Base-by-base conservation (phyloP, 225 moss, liverwort and hornwort genomes). In the Polytrichum formosum region DNA sequence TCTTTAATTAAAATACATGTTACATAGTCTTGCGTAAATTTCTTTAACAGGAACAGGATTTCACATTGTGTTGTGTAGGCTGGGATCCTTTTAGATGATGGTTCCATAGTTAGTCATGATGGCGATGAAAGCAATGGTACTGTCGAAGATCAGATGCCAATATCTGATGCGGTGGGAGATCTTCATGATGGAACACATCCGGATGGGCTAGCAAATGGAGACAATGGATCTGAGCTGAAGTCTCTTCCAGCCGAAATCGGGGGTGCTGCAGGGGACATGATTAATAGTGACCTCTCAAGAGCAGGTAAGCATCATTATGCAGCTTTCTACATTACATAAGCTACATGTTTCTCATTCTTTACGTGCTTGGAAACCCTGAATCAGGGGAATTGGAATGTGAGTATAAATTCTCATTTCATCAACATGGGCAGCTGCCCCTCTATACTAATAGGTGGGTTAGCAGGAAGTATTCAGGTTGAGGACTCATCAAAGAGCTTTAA, bases 291-390 rank as follows among this genome's bases (percentile, higher is more conserved):
- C 26, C 58, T 20, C 4, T 20, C n/a, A 6, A 58, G 6, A 46
- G 22, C 68, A 70, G 35, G 68, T 73, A 54, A 35, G 23, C 23
- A 20, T 46, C 31, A 31, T 31, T 20, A 55, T 53, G 1, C 71
- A 87, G 87, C 78, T 77, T 22, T 85, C 88, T 56, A 85, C 82
- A 73, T 80, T 85, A 55, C 69, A 85, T 30, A 82, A 88, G 55
- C 66, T 88, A 35, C 82, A 75, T 56, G 85, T 46, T 46, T 46
- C 16, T 46, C 46, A 46, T 46, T 46, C 46, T 46, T 16, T 16
- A 46, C 16, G 46, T 46, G 46, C 13, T 3, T 46, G 46, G 46
- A 46, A 46, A 16, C 4, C 46, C 46, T 46, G 46, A 46, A 46
- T 13, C 13, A 2, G 46, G 46, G 46, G 16, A 4, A 2, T 9